Evolutionary conservation across 345 rosid genomes (phyloP).

Genomic region (Mercurialis annua): DNA sequence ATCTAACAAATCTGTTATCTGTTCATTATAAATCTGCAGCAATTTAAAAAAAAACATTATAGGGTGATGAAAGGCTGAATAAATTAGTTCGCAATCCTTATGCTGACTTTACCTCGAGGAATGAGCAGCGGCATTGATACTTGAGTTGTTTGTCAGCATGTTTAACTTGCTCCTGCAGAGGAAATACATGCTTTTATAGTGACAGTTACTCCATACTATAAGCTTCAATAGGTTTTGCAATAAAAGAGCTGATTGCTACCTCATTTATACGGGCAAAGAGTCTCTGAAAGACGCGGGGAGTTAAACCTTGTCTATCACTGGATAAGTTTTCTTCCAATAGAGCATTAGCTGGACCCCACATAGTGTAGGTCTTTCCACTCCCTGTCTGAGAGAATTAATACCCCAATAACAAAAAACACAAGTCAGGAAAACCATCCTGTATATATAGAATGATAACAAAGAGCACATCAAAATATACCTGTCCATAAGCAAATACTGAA

Average conservation of each 20-base stretch:
- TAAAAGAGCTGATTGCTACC: constrained; percentile 35
- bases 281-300: constrained; percentile 80
- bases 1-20: constrained; percentile 92
- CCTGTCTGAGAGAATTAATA: constrained; percentile 60
- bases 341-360: constrained; percentile 97
- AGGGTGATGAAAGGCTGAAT: not conserved
- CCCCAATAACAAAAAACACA: not conserved
- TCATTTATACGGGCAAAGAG: constrained; percentile 84
- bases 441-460: not conserved
- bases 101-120: constrained; percentile 70
- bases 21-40: constrained; percentile 94
- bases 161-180: constrained; percentile 75
- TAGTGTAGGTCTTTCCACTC: constrained; percentile 94
- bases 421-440: constrained; percentile 6
- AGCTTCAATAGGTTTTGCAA: not conserved
- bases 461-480: constrained; percentile 44
- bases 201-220: constrained; percentile 6
- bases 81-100: not conserved
- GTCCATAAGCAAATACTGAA: constrained; percentile 98
- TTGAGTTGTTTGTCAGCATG: constrained; percentile 79
- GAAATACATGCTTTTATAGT: constrained; percentile 14
- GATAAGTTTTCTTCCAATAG: constrained; percentile 56
- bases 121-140: constrained; percentile 95
- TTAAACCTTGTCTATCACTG: constrained; percentile 78
- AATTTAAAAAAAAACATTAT: not conserved